Base-by-base conservation (phyloP, 2,329 filamentous ascomycete species). In the Thermomyces lanuginosus region DNA sequence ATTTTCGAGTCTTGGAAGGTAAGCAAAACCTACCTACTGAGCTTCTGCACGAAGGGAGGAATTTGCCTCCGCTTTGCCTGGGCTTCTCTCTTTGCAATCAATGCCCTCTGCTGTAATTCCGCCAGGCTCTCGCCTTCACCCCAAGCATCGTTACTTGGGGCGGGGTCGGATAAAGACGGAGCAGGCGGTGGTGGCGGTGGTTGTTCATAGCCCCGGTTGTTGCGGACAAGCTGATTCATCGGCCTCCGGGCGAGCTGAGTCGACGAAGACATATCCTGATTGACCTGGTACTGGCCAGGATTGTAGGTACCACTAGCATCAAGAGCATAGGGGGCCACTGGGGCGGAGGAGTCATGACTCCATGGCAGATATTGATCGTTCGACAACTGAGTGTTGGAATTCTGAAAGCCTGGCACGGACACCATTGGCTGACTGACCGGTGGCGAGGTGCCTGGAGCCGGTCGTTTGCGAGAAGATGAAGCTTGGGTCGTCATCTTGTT, bases 1-100 rank as follows among this genome's bases (percentile, higher is more conserved):
- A 13, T 17, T 8, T 6, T n/a, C 11, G 24, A 12, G 6, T 16
- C 22, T 16, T 12, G 8, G 19, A 18, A 21, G 14, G 20, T 14
- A 10, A 4, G 9, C 11, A 8, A 17, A 24, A 45, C 69, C 58
- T 61, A 91, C 86, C 86, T 95, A 72, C 83, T 92, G 29, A 98
- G 58, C 49, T 98, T 98, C 53, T 93, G 84, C 22, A 98, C 84
- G 60, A 98, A 98, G 0, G 89, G 86, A 1, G 89, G 86, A 7
- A 98, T 95, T 45, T 91, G 80, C 55, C 95, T 95, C 43, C 84
- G 66, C 54, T 92, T 95, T 9, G 76, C 68, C 48, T 84, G 78
- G 1, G 84, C 76, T 32, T 95, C 89, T 46, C 76, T 72, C 60
- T 91, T 92, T 6, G 83, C 83, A 35, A 77, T 61, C 37, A 76